Evolutionary conservation across 1,139 yeast species (phyloP).

Genomic region (Candida sanyaensis): DNA sequence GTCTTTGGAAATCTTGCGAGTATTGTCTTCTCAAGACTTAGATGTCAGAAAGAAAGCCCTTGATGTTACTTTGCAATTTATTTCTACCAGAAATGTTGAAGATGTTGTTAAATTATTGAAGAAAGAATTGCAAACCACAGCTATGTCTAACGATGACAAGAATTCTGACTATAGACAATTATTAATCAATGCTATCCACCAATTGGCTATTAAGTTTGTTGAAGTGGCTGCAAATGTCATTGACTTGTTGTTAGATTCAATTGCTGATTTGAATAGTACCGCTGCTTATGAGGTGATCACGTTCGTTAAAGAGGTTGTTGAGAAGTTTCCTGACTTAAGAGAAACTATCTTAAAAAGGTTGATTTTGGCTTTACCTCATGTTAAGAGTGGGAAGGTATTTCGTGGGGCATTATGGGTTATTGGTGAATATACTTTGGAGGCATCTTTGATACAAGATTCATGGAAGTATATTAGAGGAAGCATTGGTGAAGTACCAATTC

Average conservation of each 20-base stretch:
- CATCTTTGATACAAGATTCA: slow-evolving; percentile 72
- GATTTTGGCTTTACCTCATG: slow-evolving; percentile 60
- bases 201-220: slow-evolving; percentile 82
- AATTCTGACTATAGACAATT: slow-evolving; percentile 85
- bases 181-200: slow-evolving; percentile 85
- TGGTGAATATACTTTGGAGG: slow-evolving; percentile 86
- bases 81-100: slow-evolving; percentile 87
- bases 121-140: slow-evolving; percentile 82
- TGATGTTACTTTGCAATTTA: slow-evolving; percentile 76
- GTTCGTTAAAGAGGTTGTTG: slow-evolving; percentile 92
- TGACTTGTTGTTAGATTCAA: slow-evolving; percentile 81
- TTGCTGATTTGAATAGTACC: slow-evolving; percentile 77
- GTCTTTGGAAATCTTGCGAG: slow-evolving; percentile 83
- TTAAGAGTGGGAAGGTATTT: slow-evolving; percentile 86
- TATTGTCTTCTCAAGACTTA: slow-evolving; percentile 82
- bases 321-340: slow-evolving; percentile 84
- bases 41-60: slow-evolving; percentile 90
- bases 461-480: slow-evolving; percentile 87
- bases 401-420: slow-evolving; percentile 95
- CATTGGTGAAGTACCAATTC: slow-evolving; percentile 90
- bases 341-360: slow-evolving; percentile 65
- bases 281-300: slow-evolving; percentile 90
- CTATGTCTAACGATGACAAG: slow-evolving; percentile 70
- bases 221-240: slow-evolving; percentile 94
- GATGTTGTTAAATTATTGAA: slow-evolving; percentile 90